Evolutionary conservation across 2,329 filamentous ascomycete species (phyloP).

Genomic region (Orbilia oligospora): DNA sequence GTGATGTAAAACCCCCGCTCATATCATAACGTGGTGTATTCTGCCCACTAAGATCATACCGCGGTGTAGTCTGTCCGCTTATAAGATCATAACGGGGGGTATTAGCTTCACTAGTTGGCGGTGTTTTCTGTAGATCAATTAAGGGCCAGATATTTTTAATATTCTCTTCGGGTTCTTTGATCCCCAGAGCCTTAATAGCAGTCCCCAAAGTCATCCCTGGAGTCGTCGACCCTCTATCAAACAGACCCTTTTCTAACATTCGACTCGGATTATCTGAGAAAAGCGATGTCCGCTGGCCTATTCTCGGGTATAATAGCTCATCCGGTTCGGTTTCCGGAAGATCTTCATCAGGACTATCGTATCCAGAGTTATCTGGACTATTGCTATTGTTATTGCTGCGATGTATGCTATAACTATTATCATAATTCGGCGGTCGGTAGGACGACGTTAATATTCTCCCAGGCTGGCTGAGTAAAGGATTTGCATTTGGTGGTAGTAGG

Average conservation of each 20-base stretch:
- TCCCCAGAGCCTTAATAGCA: slow-evolving; percentile 36
- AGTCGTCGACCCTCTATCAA: neutral
- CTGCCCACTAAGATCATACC: neutral
- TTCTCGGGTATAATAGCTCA: slow-evolving; percentile 18
- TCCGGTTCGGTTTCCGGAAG: slow-evolving; percentile 38
- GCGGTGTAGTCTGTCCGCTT: slow-evolving; percentile 1
- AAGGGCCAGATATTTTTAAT: slow-evolving; percentile 19
- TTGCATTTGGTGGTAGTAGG: neutral
- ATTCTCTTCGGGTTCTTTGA: slow-evolving; percentile 31
- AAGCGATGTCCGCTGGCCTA: neutral
- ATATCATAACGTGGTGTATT: neutral
- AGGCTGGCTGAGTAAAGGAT: neutral
- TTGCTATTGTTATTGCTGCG: neutral
- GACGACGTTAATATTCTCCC: neutral
- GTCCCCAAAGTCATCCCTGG: slow-evolving; percentile 4
- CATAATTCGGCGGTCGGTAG: neutral
- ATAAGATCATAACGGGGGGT: neutral
- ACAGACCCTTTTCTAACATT: slow-evolving; percentile 8
- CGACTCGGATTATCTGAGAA: slow-evolving; percentile 9
- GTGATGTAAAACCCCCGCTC: neutral
- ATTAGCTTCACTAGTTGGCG: slow-evolving; percentile 2
- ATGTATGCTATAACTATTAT: neutral
- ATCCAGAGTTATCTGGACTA: slow-evolving; percentile 1
- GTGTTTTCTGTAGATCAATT: slow-evolving; percentile 5
- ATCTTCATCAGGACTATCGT: slow-evolving; percentile 4